Evolutionary conservation across 352 stramenopile genomes (phyloP), one percentile per base, ranked within the genome.

Genomic region (Phytopythium montanum): DNA sequence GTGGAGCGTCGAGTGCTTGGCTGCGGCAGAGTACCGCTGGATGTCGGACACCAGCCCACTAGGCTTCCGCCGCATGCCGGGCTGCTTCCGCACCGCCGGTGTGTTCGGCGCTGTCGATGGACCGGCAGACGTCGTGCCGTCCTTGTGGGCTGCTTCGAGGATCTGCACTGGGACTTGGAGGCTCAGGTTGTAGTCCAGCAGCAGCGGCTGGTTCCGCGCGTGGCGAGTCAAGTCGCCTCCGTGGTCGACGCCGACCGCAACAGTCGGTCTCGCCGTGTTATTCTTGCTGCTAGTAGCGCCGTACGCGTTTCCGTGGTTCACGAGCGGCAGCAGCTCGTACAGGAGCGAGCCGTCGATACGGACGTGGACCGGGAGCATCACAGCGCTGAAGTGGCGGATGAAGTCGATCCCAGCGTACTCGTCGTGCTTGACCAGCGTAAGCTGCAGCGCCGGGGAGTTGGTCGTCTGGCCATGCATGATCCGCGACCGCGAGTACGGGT

Each of bases 351-450:
- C 87, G 52, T 96, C 87, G 9, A 94, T 83, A 34, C 87, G 85
- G 54, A 93, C 69, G 46, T 93, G 84, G 10, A 96, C 72, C 12
- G 87, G 87, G 8, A 90, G 65, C 57, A 91, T 65, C 12, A 66
- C 81, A 10, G 73, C 68, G 44, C 82, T 92, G 49, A 96, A 93
- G 56, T 94, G 85, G 7, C 81, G 77, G 41, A 96, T 92, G 39
- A 96, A 96, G 36, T 96, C 73, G 65, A 96, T 92, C 4, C 87
- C 85, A 14, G 83, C 75, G 59, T 96, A 94, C 38, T 90, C 83
- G 34, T 94, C 85, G 44, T 96, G 83, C 55, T 92, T 92, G n/a
- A 94, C 85, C 7, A 96, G 59, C 16, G 70, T 78, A 10, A 93
- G 39, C 44, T 94, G 75, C 29, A 96, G 48, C 16, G 85, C 85